phyloP scores from a whole-genome alignment of 495 filamentous ascomycete genomes.

The Neurospora tetrasperma region DNA sequence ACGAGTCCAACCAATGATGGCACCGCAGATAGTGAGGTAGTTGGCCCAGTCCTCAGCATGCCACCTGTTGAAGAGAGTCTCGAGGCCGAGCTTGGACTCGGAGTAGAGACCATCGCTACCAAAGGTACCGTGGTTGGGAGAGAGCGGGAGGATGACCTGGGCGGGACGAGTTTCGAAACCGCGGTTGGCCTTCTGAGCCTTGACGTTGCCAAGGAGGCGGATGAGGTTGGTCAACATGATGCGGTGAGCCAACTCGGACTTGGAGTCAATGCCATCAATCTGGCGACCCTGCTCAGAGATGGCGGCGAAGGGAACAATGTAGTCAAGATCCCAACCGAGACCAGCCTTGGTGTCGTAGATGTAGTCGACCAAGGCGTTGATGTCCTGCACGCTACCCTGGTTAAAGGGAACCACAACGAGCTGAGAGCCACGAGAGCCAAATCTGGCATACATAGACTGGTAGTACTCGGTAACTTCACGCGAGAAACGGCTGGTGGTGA shows the following conservation, averaged over 20 bases:
- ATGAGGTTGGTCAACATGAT: slow-evolving; percentile 99
- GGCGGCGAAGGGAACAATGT: slow-evolving; percentile 90
- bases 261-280: slow-evolving; percentile 94
- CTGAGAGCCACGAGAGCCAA: slow-evolving; percentile 86
- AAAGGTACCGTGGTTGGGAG: slow-evolving; percentile 97
- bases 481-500: slow-evolving; percentile 93
- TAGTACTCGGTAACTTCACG: slow-evolving; percentile 98
- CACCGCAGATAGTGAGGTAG: slow-evolving; percentile 97
- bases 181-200: slow-evolving; percentile 73
- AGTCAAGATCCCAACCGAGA: slow-evolving; percentile 96
- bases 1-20: slow-evolving; percentile 98
- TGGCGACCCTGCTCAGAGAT: slow-evolving; percentile 97
- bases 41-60: slow-evolving; percentile 94
- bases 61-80: slow-evolving; percentile 98
- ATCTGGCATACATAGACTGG: slow-evolving; percentile 94
- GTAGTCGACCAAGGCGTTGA: slow-evolving; percentile 85
- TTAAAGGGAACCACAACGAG: slow-evolving; percentile 98
- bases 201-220: slow-evolving; percentile 81
- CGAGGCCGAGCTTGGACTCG: slow-evolving; percentile 91
- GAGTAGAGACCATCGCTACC: slow-evolving; percentile 97
- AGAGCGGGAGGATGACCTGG: slow-evolving; percentile 90
- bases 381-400: slow-evolving; percentile 95
- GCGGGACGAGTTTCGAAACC: slow-evolving; percentile 93
- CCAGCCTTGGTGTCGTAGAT: slow-evolving; percentile 96
- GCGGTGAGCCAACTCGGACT: slow-evolving; percentile 94